Evolutionary conservation across 23 red algal genomes (phyloP).

Genomic region (Gracilariopsis chorda): DNA sequence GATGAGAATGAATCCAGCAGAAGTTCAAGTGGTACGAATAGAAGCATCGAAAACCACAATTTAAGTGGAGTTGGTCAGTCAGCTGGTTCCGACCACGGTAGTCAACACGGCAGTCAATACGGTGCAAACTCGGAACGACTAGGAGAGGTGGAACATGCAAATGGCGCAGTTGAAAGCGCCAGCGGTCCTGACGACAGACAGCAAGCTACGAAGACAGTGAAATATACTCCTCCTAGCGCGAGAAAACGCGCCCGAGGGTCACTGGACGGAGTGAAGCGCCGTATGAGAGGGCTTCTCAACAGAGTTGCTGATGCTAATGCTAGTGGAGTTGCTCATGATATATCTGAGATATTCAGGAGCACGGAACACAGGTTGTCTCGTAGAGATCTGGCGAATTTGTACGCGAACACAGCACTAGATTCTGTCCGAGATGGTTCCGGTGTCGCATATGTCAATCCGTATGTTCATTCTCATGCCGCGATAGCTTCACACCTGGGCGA

Average conservation of each 20-base stretch:
- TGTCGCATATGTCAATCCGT: slow-evolving; percentile 37
- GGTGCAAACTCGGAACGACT: background rate
- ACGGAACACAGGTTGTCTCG: background rate
- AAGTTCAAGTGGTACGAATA: background rate
- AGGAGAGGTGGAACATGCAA: background rate
- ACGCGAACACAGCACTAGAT: slow-evolving; percentile 22
- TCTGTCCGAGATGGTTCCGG: slow-evolving; percentile 51
- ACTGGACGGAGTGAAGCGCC: background rate
- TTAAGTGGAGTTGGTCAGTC: background rate
- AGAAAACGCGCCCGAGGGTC: background rate
- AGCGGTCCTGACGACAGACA: background rate
- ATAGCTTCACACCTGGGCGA: slow-evolving; percentile 36
- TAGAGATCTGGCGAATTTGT: background rate
- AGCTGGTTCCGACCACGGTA: background rate
- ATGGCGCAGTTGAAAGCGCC: background rate
- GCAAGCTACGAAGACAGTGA: background rate
- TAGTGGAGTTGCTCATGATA: slow-evolving; percentile 1
- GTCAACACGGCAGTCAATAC: background rate
- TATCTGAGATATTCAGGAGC: slow-evolving; percentile 4
- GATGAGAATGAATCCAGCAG: slow-evolving; percentile 14
- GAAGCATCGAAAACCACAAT: background rate
- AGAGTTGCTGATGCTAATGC: slow-evolving; percentile 47
- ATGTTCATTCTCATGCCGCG: slow-evolving; percentile 50
- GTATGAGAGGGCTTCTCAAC: slow-evolving; percentile 50
- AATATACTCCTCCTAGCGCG: slow-evolving; percentile 42